Evolutionary conservation across 2,329 filamentous ascomycete genomes (phyloP).

Genomic region (Paracamarosporium sp.): DNA sequence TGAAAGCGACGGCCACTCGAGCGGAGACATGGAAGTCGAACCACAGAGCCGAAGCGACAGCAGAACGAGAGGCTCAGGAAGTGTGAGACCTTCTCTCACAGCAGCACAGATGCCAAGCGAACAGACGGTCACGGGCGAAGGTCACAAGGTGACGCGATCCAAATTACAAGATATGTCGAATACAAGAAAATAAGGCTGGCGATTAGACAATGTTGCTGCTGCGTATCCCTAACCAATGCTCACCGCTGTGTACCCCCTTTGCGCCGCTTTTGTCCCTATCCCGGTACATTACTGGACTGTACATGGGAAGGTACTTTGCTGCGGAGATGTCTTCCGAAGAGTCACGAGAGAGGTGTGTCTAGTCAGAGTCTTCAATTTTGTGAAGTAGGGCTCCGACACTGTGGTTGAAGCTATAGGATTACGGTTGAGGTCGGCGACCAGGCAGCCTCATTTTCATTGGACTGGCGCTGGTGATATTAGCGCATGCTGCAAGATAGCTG

Average conservation of each 20-base stretch:
- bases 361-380: not conserved
- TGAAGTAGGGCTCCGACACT: not conserved
- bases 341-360: not conserved
- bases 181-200: not conserved
- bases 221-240: slow-evolving; percentile 2
- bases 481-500: slow-evolving; percentile 1
- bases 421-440: slow-evolving; percentile 31
- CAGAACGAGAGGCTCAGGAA: slow-evolving; percentile 11
- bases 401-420: slow-evolving; percentile 18
- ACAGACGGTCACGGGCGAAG: slow-evolving; percentile 29
- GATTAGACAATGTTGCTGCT: not conserved
- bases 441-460: slow-evolving; percentile 34
- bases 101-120: slow-evolving; percentile 31
- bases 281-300: not conserved
- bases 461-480: slow-evolving; percentile 17
- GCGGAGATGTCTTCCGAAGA: not conserved
- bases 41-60: slow-evolving; percentile 23
- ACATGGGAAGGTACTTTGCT: not conserved
- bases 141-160: slow-evolving; percentile 14
- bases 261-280: slow-evolving; percentile 10
- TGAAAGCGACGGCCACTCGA: slow-evolving; percentile 23
- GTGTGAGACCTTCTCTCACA: slow-evolving; percentile 26
- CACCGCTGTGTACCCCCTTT: slow-evolving; percentile 11
- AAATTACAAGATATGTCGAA: not conserved
- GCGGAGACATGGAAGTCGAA: slow-evolving; percentile 25